Conservation (phyloP, 139 green algal genomes). For the Dunaliella primolecta region DNA sequence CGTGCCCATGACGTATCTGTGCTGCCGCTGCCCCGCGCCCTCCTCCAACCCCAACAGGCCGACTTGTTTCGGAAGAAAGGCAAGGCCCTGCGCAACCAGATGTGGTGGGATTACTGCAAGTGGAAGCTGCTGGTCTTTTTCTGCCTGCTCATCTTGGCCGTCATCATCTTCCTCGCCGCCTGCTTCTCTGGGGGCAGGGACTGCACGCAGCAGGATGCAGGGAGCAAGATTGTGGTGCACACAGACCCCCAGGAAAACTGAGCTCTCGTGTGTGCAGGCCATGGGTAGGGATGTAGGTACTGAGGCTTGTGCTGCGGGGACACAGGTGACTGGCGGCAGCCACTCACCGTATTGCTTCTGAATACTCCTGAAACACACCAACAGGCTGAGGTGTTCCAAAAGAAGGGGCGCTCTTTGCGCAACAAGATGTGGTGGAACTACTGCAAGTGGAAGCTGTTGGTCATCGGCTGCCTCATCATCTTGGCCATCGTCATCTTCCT, state of each 20-base stretch:
- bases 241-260: not conserved
- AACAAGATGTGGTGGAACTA: constrained; percentile 86
- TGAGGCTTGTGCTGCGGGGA: too few species aligned
- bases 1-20: too few species aligned
- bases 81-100: constrained; percentile 60
- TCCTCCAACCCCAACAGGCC: too few species aligned
- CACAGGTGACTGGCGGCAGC: too few species aligned
- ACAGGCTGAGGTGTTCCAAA: constrained; percentile 56
- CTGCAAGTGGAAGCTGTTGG: constrained; percentile 66
- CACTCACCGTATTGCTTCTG: too few species aligned
- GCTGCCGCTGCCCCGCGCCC: too few species aligned
- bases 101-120: constrained; percentile 89
- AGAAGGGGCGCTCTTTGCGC: constrained; percentile 59
- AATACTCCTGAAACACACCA: too few species aligned
- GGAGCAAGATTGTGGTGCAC: not conserved
- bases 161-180: constrained; percentile 82
- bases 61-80: constrained; percentile 61
- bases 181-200: constrained; percentile 64
- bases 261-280: too few species aligned
- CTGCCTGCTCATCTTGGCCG: constrained; percentile 61
- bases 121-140: constrained; percentile 74
- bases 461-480: constrained; percentile 40
- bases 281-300: too few species aligned
- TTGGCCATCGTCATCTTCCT: constrained; percentile 58
- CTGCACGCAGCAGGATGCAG: constrained; percentile 3